Evolutionary conservation across 2,329 filamentous ascomycete species (phyloP), one percentile per base, ranked within the genome.

Genomic region (Diplodia mutila): DNA sequence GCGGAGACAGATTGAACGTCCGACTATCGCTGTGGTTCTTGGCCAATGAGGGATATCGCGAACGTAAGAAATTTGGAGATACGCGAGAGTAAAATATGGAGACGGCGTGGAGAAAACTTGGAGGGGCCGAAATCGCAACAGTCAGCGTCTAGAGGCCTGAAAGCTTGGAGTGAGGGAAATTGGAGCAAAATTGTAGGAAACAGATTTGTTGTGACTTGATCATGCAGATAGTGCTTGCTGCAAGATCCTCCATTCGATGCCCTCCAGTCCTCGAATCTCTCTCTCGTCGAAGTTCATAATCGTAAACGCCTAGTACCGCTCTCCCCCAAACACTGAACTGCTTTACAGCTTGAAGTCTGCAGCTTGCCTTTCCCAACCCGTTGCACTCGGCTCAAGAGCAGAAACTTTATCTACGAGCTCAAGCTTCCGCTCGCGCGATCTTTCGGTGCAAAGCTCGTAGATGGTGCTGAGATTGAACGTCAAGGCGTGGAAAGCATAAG

Each of bases 391-490:
- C 51, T 85, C 84, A 72, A 87, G 83, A 1, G 78, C 81, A 0
- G 92, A 90, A 21, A 95, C 84, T 63, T 85, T 86, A 73, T 93
- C 90, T 1, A 91, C 89, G 21, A 98, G 82, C 29, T 81, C 83
- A 34, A 86, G 78, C 83, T 98, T 98, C 72, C 91, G 79, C 14
- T 85, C 85, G 59, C 87, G 83, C 51, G 92, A 87, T 69, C 87
- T 86, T 73, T 98, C 94, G 0, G 91, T 94, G 76, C 91, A 95
- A 8, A 98, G 85, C 79, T 98, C 95, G 76, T 97, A 98, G 73
- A 97, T 87, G 0, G 94, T 98, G 12, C 90, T 89, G 14, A 99
- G 80, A 76, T 98, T 98, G 80, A 97, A 97, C 0, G 96, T 86
- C 2, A 97, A 80, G 0, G 91, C 91, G 70, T 91, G 89, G 68